Evolutionary conservation across 768 basidiomycete genomes (phyloP), one percentile per base, ranked within the genome.

Genomic region (Imleria badia): DNA sequence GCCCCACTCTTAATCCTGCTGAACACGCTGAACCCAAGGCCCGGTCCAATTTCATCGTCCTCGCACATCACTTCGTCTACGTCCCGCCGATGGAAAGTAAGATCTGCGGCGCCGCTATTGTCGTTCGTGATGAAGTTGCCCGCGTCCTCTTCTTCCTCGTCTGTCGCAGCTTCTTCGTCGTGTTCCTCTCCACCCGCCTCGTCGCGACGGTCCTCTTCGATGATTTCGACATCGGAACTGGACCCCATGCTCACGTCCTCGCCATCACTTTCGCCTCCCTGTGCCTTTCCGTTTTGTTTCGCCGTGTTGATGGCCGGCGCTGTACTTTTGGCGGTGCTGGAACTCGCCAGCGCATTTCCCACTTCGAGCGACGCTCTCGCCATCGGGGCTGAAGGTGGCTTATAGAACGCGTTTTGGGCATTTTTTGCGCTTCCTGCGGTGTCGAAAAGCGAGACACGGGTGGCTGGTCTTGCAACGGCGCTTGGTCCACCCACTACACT

Each of bases 401-500:
- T 75, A 63, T 83, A 89, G 65, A 89, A 89, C 5, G 87, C 87
- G 58, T 89, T 89, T 22, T 74, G 76, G 10, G 78, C 76, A 31
- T 73, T 74, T 46, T 78, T 78, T 1, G 86, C 84, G 23, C 76
- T 78, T 17, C 76, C 75, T 3, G 62, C 48, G 2, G 78, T 76
- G 8, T 76, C 74, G 51, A 85, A 82, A 3, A 75, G 54, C 14
- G 66, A 66, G 50, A 67, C 34, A 64, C 46, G 54, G 3, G 57
- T 23, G 20, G 38, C 29, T 11, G 49, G 36, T 45, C 61, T 60
- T 47, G 22, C 30, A n/a, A 33, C 6, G 7, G 40, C 34, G 41
- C 56, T 54, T 6, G 48, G 23, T 17, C 38, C 55, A 23, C 55
- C 31, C 1, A 10, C 26, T 19, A 22, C 29, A 31, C n/a, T 38